Percentiles rank a stretch among this genome's conserved stretches.
Conservation (phyloP, 2,329 filamentous ascomycete genomes). For the Alternaria rosae region DNA sequence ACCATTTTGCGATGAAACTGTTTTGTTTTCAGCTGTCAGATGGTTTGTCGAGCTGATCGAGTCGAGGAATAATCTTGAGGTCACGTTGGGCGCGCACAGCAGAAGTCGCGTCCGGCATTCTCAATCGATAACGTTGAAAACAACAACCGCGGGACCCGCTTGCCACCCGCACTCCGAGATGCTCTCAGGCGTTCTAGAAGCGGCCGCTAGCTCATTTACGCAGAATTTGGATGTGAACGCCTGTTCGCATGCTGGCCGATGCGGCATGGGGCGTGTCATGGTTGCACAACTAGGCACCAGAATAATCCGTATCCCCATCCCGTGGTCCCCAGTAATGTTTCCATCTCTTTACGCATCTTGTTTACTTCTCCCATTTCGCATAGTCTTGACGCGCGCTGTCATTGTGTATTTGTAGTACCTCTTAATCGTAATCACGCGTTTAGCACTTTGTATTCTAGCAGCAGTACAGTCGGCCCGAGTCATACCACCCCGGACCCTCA, state of each 20-base stretch:
- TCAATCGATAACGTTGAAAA: constrained; percentile 1
- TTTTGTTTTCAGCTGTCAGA: not conserved
- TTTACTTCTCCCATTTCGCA: constrained; percentile 3
- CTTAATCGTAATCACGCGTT: constrained; percentile 1
- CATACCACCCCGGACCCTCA: not conserved
- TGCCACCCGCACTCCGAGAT: constrained; percentile 9
- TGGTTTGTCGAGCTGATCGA: not conserved
- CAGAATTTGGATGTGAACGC: constrained; percentile 13
- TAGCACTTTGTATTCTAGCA: not conserved
- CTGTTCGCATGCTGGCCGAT: constrained; percentile 27
- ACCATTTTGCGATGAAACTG: not conserved
- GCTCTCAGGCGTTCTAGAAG: constrained; percentile 19
- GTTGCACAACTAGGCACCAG: constrained; percentile 13
- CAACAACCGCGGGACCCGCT: constrained; percentile 3
- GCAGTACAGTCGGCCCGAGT: not conserved
- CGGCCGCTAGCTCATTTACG: constrained; percentile 25
- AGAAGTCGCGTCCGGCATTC: not conserved
- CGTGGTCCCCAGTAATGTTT: constrained; percentile 12
- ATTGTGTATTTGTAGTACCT: constrained; percentile 1
- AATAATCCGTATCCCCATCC: constrained; percentile 12
- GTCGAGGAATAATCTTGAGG: not conserved
- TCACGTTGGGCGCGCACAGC: not conserved
- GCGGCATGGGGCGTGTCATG: constrained; percentile 20
- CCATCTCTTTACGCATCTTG: constrained; percentile 9
- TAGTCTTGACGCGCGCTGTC: constrained; percentile 2